Base-by-base conservation (phyloP, 345 rosid genomes). In the Bruguiera parviflora region DNA sequence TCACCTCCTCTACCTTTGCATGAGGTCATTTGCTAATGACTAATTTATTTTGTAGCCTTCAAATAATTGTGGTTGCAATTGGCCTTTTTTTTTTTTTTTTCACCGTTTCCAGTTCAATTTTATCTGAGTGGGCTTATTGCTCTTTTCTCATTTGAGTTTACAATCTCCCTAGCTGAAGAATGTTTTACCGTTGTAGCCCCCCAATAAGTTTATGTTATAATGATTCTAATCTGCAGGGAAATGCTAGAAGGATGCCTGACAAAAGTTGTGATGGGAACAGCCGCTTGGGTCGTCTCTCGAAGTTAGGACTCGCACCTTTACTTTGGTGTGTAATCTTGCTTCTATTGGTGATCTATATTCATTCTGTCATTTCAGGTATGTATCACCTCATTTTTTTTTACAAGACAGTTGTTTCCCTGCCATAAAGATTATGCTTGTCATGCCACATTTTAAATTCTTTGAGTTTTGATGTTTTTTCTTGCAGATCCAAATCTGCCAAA, bases 241-340 rank as follows among this genome's bases (percentile, higher is more conserved):
- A 95, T 84, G 97, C 98, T 65, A 84, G 94, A 83, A 86, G 84
- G 68, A 78, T 92, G 80, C 96, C 88, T 74, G 97, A 92, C 58
- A 95, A 89, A 72, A 84, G 86, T 16, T 92, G 91, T 58, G 90
- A 87, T 69, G 90, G 89, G 65, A 90, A 74, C 74, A 89, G 79
- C 71, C 78, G 78, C 67, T 76, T 95, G 65, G 98, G 96, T 77
- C 82, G 70, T 49, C 80, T 95, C 74, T 83, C 97, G 71, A 95
- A 92, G 79, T 74, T 92, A 61, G 96, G 97, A 63, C 99, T 85
- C 79, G 98, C 98, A 60, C 98, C 97, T 27, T 39, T 83, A 52
- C 89, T 92, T 71, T 87, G 97, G 92, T 77, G 71, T 74, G 32
- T 86, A 62, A 92, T 92, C 67, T 68, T 90, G 60, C 63, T 87